Conservation (phyloP, 176 grass and related monocot species). For the Carex parvula region DNA sequence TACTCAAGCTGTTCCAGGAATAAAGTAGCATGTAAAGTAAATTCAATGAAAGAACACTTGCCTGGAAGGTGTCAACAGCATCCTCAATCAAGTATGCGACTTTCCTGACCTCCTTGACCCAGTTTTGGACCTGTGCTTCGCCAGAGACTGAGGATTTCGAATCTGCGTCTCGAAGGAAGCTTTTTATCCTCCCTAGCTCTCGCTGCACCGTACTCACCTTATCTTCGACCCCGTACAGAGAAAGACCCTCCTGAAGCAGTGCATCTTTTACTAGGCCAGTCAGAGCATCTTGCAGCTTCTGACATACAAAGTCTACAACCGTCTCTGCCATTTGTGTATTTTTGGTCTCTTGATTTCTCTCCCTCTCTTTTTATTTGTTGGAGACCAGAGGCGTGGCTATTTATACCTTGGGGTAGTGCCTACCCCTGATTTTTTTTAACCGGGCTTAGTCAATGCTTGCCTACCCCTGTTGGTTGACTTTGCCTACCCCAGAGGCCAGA, state of each 20-base stretch:
- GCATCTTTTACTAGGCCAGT: background rate
- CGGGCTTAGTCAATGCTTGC: too few relatives aligned
- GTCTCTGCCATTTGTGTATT: background rate
- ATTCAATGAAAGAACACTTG: background rate
- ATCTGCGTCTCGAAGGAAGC: conserved; percentile 31
- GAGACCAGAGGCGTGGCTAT: too few relatives aligned
- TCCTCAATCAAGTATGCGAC: conserved; percentile 26
- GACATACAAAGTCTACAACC: conserved; percentile 23
- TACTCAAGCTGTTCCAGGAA: background rate
- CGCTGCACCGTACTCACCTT: background rate
- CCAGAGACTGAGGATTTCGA: background rate
- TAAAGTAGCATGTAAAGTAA: background rate
- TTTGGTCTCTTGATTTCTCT: background rate
- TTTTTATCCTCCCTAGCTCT: conserved; percentile 7
- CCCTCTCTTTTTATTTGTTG: background rate
- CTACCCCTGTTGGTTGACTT: too few relatives aligned
- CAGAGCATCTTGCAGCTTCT: conserved; percentile 26
- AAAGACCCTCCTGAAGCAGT: background rate
- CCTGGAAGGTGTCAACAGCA: conserved; percentile 23
- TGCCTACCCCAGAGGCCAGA: too few relatives aligned
- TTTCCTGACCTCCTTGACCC: conserved; percentile 23
- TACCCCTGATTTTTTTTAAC: too few relatives aligned
- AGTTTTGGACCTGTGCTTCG: conserved; percentile 4
- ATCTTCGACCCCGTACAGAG: conserved; percentile 4
- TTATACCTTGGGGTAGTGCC: too few relatives aligned